Percentiles rank a stretch among this genome's conserved stretches.
Conservation (phyloP, 768 basidiomycete species). For the Sporobolomyces phaffii region DNA sequence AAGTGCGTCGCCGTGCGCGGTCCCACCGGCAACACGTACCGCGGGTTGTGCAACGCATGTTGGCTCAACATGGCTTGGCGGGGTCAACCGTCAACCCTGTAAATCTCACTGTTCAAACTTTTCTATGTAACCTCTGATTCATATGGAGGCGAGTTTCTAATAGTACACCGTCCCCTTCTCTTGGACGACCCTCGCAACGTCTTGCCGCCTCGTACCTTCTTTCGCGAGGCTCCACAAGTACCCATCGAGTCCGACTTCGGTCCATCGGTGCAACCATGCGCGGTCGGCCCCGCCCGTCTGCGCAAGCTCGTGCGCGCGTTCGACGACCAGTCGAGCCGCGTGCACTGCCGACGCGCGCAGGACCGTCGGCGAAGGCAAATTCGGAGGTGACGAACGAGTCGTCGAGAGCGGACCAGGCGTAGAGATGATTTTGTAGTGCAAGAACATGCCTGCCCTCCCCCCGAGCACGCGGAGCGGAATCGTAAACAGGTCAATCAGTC, state of each 20-base stretch:
- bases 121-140: too few species aligned
- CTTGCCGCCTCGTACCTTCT: not conserved
- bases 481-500: not conserved
- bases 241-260: conserved; percentile 7
- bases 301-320: not conserved
- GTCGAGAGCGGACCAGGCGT: not conserved
- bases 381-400: too few species aligned
- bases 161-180: conserved; percentile 4
- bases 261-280: not conserved
- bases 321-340: not conserved
- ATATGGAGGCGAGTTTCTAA: too few species aligned
- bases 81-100: too few species aligned
- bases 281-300: not conserved
- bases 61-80: conserved; percentile 5
- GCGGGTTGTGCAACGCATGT: conserved; percentile 16
- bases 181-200: not conserved
- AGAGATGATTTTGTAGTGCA: not conserved
- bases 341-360: not conserved
- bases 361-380: too few species aligned
- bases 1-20: not conserved
- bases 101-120: too few species aligned
- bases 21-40: not conserved
- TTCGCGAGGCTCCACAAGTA: conserved; percentile 15
- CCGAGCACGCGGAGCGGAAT: too few species aligned
- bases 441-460: conserved; percentile 2